Conservation (phyloP, 2,329 filamentous ascomycete genomes). For the Talaromyces sp. region DNA sequence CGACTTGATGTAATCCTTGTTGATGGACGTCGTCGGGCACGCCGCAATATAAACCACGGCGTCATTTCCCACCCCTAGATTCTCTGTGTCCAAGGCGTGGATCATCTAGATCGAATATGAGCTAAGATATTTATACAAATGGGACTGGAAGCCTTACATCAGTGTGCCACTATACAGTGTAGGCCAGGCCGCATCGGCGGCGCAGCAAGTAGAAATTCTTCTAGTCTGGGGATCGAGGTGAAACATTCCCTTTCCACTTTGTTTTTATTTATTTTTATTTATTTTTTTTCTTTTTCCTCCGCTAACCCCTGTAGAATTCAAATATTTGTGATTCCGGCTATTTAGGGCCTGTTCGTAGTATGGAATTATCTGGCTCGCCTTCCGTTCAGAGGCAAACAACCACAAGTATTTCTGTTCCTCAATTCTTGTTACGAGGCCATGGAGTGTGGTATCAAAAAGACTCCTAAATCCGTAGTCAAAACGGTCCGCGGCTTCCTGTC, state of each 20-base stretch:
- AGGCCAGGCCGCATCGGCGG: constrained; percentile 33
- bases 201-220: constrained; percentile 33
- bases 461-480: neutral
- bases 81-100: neutral
- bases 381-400: no score
- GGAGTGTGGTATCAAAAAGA: neutral
- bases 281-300: no score
- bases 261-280: no score
- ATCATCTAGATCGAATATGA: neutral
- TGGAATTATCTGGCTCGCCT: no score
- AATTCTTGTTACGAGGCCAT: no score
- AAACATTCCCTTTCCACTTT: no score
- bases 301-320: no score
- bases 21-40: neutral
- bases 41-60: neutral
- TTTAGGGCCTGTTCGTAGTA: no score
- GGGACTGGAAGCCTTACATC: constrained; percentile 16
- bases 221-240: constrained; percentile 16
- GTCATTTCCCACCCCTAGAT: neutral
- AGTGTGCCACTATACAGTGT: constrained; percentile 39
- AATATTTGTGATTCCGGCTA: no score
- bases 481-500: neutral
- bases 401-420: no score
- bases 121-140: no score
- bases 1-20: neutral